Base-by-base conservation (phyloP, 2,329 filamentous ascomycete species). In the Phaeosphaeriaceae sp. region DNA sequence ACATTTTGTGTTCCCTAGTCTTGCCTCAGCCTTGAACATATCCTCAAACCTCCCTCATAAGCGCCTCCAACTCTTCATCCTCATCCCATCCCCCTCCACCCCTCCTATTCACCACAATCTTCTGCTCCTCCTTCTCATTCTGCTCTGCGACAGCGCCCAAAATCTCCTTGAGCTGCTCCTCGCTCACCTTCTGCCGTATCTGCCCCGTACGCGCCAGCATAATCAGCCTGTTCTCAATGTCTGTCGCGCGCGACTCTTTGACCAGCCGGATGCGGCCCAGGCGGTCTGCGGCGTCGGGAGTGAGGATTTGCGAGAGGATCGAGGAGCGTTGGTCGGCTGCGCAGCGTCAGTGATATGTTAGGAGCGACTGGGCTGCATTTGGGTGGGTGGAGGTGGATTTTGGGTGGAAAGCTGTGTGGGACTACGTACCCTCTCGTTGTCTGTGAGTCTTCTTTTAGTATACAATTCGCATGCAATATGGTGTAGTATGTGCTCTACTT, bases 181-280 rank as follows among this genome's bases (percentile, higher is more conserved):
- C 95, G 1, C 91, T 94, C 48, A 99, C 92, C 77, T 97, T 96
- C 61, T 87, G 82, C 54, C 92, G 84, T 69, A 99, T 83, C 82
- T 98, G 95, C 22, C 94, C 93, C 22, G 89, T 87, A 72, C 93
- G 88, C 57, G 95, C 94, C 57, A 99, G 86, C 88, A 90, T 93
- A 78, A 99, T 93, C 56, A 99, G 86, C 51, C 94, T 82, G 84
- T 96, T 93, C 83, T 99, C 95, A 56, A 99, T 88, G 72, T 97
- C 93, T 61, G 85, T 86, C 36, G 95, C 95, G 71, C 95, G 91
- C 69, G 90, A 89, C 76, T 93, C 92, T 81, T 98, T 98, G 74
- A 99, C 95, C 60, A 99, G 88, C 33, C 94, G 90, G 81, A 99
- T 98, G 66, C 95, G 92, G 56, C 92, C 92, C 1, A 99, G 86